Percentiles rank a stretch among this genome's conserved stretches.
These are phyloP conservation scores for Stagonosporopsis rhizophila DNA, from an alignment of 2,329 filamentous ascomycete species.

Conservation along the genomic window DNA sequence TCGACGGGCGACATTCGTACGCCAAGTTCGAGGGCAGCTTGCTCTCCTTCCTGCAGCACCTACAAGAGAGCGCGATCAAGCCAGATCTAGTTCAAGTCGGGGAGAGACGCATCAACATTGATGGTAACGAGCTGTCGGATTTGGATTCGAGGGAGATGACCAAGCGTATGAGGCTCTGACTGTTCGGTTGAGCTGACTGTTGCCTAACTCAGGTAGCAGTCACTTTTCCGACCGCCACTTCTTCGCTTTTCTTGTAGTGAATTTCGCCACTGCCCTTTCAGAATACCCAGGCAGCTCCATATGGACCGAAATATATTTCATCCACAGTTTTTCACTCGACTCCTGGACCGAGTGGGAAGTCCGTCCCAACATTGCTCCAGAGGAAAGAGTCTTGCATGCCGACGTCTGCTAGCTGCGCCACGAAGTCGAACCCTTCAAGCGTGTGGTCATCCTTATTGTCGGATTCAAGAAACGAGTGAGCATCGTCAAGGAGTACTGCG, in stretches of 20 bases:
- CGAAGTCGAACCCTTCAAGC: neutral
- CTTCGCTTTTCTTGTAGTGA: neutral
- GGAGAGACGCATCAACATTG: constrained; percentile 50
- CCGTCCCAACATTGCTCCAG: neutral
- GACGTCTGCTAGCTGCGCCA: neutral
- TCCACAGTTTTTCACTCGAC: neutral
- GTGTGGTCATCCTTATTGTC: neutral
- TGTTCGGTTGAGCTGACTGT: neutral
- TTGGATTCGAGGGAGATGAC: constrained; percentile 43
- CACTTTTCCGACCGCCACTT: neutral
- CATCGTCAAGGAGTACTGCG: neutral
- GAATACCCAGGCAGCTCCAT: neutral
- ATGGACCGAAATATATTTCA: neutral
- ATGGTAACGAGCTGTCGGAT: constrained; percentile 41
- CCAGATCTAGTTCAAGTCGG: constrained; percentile 63
- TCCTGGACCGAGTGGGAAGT: too few relatives aligned
- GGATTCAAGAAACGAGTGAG: neutral
- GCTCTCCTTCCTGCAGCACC: constrained; percentile 51
- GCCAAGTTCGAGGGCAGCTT: constrained; percentile 50
- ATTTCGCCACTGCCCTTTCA: neutral
- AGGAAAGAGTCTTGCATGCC: neutral
- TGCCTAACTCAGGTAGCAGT: neutral
- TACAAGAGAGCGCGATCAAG: constrained; percentile 53
- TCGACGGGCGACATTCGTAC: constrained; percentile 43
- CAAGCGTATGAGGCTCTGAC: constrained; percentile 36